Base-by-base conservation (phyloP, 2,329 filamentous ascomycete species). In the Venturia effusa region DNA sequence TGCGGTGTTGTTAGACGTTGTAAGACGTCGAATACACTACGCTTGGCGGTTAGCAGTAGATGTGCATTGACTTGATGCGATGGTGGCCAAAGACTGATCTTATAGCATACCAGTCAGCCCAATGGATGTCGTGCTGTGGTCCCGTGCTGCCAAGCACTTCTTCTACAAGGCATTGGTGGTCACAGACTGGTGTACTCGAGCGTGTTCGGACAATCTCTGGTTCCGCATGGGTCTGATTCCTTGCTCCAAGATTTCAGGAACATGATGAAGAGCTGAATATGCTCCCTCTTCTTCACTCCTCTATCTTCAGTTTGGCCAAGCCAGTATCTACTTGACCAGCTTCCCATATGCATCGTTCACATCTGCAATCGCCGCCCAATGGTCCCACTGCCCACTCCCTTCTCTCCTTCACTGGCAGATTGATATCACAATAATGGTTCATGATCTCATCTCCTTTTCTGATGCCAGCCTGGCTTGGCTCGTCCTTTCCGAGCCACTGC, bases 381-480 rank as follows among this genome's bases (percentile, higher is more conserved):
- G 91, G 92, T 5, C 93, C 94, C 59, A 81, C 80, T 4, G 92
- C 90, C 92, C 93, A 97, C 70, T 95, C 92, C 66, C 94, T 84
- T 64, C 94, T 83, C 72, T 94, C 84, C 68, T 87, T 83, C 1
- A 97, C 92, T 0, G 84, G 81, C 65, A 97, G 73, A 24, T 84
- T 81, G 62, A 96, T 82, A 76, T 97, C 94, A 73, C 92, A 97
- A 74, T 99, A 99, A 76, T 97, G 93, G 72, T 92, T 96, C 67
- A 96, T 75, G 55, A 97, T 86, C 78, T 99, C 93, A 66, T 96
- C 86, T 5, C 89, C 92, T 61, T 84, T 84, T 69, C 80, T 84
- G 68, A 97, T 86, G 0, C 89, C 89, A 0, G 82, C 82, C 1
- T 76, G 37, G 19, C 15, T 73, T 1, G 69, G 69, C 7, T 54